Base-by-base conservation (phyloP, 192 early-diverging fungal species). In the Chytriomyces hyalinus region DNA sequence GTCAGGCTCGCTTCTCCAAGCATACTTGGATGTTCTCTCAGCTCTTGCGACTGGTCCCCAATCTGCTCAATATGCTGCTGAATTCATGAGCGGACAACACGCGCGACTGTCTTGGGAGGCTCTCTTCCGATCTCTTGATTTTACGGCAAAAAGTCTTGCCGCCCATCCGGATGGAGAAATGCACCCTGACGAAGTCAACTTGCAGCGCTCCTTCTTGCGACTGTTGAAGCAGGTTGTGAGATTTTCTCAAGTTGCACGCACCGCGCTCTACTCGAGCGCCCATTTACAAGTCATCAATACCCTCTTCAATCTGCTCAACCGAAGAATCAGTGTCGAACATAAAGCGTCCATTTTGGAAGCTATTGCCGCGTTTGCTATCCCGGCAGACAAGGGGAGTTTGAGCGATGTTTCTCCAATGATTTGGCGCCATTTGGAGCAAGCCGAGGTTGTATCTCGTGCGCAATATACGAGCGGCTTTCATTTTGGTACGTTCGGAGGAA, bases 21-120 rank as follows among this genome's bases (percentile, higher is more conserved):
- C 91, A 3, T 95, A 93, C 80, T 89, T 95, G 64, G 88, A 94
- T 72, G 92, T 96, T 86, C 83, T 98, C 15, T 87, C 91, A 20
- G 89, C 95, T 0, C 83, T 99, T 36, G 90, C 96, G 0, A 91
- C 92, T 5, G 97, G 97, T 3, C 49, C 81, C 28, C 80, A 90
- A 57, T 92, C 88, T 77, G 91, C 94, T 13, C 69, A 81, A 6
- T 80, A 88, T 26, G 90, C 91, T 0, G 83, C 88, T 61, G 71
- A 84, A 47, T 91, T 90, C 80, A 78, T 96, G 75, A 57, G 81
- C 53, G 22, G 68, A 64, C 57, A 84, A 65, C 28, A 79, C 44
- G 17, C 46, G 44, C 44, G 72, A 11, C 61, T 79, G 13, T 79
- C 78, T 8, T 79, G 66, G 73, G 49, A 49, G 46, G 76, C 45